Evolutionary conservation across 495 filamentous ascomycete species (phyloP).

Genomic region (Oidiodendron maius): DNA sequence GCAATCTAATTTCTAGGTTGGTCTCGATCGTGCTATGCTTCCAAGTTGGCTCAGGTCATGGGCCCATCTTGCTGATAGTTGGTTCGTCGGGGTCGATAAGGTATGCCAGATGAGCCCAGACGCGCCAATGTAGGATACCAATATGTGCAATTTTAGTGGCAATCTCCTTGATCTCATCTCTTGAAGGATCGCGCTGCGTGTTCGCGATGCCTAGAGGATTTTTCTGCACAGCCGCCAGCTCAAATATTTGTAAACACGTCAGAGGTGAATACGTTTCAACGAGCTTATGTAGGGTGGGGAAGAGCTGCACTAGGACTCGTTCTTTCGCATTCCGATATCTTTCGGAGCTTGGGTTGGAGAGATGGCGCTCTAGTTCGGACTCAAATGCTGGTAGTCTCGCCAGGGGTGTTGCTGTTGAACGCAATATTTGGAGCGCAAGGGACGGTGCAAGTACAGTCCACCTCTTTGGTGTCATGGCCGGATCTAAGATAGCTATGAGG

Average conservation of each 20-base stretch:
- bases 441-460: conserved; percentile 23
- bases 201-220: neutral
- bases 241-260: conserved; percentile 44
- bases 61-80: neutral
- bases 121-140: conserved; percentile 76
- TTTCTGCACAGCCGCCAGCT: conserved; percentile 33
- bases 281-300: conserved; percentile 33
- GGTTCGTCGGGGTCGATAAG: conserved; percentile 20
- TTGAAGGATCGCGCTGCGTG: neutral
- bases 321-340: conserved; percentile 20
- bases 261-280: conserved; percentile 43
- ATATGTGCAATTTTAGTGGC: conserved; percentile 73
- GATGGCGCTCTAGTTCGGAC: conserved; percentile 25
- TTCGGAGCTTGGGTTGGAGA: conserved; percentile 14
- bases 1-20: no score
- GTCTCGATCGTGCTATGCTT: no score
- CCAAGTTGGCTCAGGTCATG: no score
- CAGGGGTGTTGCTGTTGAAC: conserved; percentile 39
- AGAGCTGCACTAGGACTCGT: conserved; percentile 15
- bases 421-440: conserved; percentile 46
- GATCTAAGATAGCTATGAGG: conserved; percentile 19
- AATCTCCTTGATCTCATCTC: conserved; percentile 44
- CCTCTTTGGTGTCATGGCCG: conserved; percentile 10
- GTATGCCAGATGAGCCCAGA: conserved; percentile 74
- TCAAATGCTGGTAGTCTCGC: conserved; percentile 39